A percentile compares a stretch with the other conserved stretches of the same genome.
phyloP scores from a whole-genome alignment of 805 yeast genomes.

The Cyberlindnera mississippiensis region DNA sequence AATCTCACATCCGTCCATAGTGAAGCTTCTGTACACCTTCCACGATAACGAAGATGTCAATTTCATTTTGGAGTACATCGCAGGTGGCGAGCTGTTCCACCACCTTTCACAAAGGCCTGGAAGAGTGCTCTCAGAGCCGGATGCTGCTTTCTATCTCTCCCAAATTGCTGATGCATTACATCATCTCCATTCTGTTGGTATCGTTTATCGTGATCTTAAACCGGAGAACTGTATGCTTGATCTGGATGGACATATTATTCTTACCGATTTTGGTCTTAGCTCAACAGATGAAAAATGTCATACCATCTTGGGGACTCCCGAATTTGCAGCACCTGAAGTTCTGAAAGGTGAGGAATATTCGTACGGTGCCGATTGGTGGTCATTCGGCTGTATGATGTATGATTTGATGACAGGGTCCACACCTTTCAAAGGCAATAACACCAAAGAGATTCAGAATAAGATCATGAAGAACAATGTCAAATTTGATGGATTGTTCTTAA shows the following conservation, averaged over 20 bases:
- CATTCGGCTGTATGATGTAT: slow-evolving; percentile 73
- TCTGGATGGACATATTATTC: slow-evolving; percentile 69
- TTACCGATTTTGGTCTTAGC: slow-evolving; percentile 83
- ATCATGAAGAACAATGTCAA: slow-evolving; percentile 58
- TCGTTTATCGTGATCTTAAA: slow-evolving; percentile 82
- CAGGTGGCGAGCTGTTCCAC: slow-evolving; percentile 78
- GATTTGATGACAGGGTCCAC: slow-evolving; percentile 81
- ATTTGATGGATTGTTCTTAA: slow-evolving; percentile 59
- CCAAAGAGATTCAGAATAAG: slow-evolving; percentile 63
- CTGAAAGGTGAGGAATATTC: slow-evolving; percentile 75
- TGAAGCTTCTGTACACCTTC: slow-evolving; percentile 74
- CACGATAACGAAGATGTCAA: slow-evolving; percentile 78
- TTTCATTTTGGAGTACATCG: slow-evolving; percentile 74
- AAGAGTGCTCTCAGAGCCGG: slow-evolving; percentile 28
- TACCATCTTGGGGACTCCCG: slow-evolving; percentile 42
- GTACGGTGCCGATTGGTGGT: slow-evolving; percentile 88
- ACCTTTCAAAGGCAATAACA: slow-evolving; percentile 77
- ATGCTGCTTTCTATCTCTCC: slow-evolving; percentile 74
- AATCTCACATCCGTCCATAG: slow-evolving; percentile 78
- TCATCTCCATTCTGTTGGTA: slow-evolving; percentile 76
- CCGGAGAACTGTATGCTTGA: slow-evolving; percentile 87
- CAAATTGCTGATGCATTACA: slow-evolving; percentile 74
- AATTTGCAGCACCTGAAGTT: slow-evolving; percentile 79
- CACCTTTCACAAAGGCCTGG: slow-evolving; percentile 28
- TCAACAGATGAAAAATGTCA: slow-evolving; percentile 34